A percentile compares a stretch with the other conserved stretches of the same genome.
phyloP scores from a whole-genome alignment of 371 early-diverging fungal species.

The Vairimorpha necatrix region DNA sequence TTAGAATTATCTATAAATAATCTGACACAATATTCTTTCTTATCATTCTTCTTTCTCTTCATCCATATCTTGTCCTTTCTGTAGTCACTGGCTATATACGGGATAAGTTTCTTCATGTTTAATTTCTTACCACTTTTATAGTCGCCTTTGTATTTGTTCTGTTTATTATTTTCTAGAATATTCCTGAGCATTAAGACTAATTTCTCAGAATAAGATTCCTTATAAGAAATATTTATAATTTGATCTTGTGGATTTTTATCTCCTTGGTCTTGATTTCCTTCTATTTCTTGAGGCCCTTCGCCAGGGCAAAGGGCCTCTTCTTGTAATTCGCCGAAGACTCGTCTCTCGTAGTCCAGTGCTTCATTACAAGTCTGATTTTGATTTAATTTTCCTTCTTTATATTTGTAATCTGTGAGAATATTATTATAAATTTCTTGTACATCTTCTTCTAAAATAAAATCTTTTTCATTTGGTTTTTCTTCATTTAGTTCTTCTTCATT shows the following conservation, averaged over 20 bases:
- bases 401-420: slow-evolving; percentile 45
- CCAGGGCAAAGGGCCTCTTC: slow-evolving; percentile 47
- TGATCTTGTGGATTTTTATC: slow-evolving; percentile 30
- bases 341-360: slow-evolving; percentile 55
- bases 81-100: slow-evolving; percentile 93
- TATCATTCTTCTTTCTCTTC: slow-evolving; percentile 87
- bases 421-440: slow-evolving; percentile 11
- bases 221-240: slow-evolving; percentile 8
- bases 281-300: slow-evolving; percentile 50
- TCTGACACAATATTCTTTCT: slow-evolving; percentile 91
- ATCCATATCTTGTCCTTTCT: slow-evolving; percentile 99
- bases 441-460: slow-evolving; percentile 24
- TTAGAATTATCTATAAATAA: slow-evolving; percentile 94
- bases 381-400: slow-evolving; percentile 42
- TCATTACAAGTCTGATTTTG: slow-evolving; percentile 50
- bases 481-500: not conserved
- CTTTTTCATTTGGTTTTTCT: not conserved
- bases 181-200: slow-evolving; percentile 73
- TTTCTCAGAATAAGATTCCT: slow-evolving; percentile 25
- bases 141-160: slow-evolving; percentile 90
- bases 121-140: slow-evolving; percentile 96
- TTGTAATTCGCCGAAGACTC: slow-evolving; percentile 41
- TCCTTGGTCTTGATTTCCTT: slow-evolving; percentile 36
- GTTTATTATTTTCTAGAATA: slow-evolving; percentile 88
- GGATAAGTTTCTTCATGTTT: slow-evolving; percentile 96